These are phyloP conservation scores for Trichoderma semiorbis DNA, from an alignment of 2,329 filamentous ascomycete genomes.

Conservation along the genomic window DNA sequence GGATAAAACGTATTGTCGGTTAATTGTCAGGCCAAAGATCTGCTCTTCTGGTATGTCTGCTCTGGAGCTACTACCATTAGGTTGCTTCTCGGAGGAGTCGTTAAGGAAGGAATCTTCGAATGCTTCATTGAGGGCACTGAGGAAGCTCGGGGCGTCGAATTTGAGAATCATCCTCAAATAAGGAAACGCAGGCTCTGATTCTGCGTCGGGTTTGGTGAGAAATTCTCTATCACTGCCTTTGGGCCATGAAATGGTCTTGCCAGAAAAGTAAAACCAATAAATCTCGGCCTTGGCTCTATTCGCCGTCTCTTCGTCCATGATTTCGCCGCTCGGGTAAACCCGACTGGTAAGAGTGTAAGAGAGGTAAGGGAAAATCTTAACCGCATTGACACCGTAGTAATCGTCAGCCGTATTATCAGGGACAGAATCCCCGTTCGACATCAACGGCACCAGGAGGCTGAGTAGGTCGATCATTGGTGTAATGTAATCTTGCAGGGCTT, in stretches of 20 bases:
- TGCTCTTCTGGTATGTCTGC: constrained; percentile 61
- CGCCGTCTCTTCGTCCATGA: constrained; percentile 69
- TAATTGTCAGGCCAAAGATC: constrained; percentile 68
- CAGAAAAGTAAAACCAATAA: constrained; percentile 92
- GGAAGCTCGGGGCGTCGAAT: constrained; percentile 86
- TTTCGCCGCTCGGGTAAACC: constrained; percentile 81
- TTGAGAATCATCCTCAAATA: constrained; percentile 80
- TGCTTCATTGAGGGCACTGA: constrained; percentile 94
- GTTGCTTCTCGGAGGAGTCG: constrained; percentile 62
- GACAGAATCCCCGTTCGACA: constrained; percentile 52
- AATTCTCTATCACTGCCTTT: constrained; percentile 59
- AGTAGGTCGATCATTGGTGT: constrained; percentile 85
- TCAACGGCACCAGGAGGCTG: constrained; percentile 59
- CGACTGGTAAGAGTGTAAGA: constrained; percentile 88
- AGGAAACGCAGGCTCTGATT: constrained; percentile 72
- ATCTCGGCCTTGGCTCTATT: constrained; percentile 78
- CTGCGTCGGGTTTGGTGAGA: constrained; percentile 53
- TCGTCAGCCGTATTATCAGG: constrained; percentile 57
- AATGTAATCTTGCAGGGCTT: constrained; percentile 82
- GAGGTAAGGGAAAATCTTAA: constrained; percentile 92
- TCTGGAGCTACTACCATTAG: constrained; percentile 45
- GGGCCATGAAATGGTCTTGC: constrained; percentile 73
- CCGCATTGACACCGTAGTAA: constrained; percentile 64
- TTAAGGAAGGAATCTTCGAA: constrained; percentile 96
- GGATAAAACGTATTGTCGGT: constrained; percentile 87